phyloP scores from a whole-genome alignment of 805 yeast species.

The Huiozyma naganishii region DNA sequence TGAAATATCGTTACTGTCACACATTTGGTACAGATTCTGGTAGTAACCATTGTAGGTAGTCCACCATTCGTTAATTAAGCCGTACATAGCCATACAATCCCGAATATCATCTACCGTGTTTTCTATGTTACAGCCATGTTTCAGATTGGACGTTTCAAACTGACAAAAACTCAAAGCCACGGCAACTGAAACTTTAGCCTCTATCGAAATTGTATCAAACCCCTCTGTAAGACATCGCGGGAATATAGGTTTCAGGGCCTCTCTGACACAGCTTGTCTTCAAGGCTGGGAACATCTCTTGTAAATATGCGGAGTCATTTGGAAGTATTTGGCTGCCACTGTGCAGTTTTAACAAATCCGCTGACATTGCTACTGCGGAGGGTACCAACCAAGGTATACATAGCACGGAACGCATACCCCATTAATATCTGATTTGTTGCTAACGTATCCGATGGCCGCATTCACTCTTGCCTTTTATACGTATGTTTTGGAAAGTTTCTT shows the following conservation, averaged over 20 bases:
- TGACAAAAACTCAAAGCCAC: slow-evolving; percentile 44
- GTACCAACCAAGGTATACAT: no score
- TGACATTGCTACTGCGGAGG: no score
- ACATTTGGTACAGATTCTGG: slow-evolving; percentile 40
- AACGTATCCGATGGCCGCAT: no score
- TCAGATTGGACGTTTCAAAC: slow-evolving; percentile 36
- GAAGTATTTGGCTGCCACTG: no score
- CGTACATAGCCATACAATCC: slow-evolving; percentile 33
- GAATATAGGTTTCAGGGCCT: slow-evolving; percentile 32
- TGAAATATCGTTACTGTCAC: slow-evolving; percentile 42
- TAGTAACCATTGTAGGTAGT: slow-evolving; percentile 61
- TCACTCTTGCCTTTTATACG: no score
- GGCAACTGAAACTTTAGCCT: slow-evolving; percentile 32
- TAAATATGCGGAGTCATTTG: background rate
- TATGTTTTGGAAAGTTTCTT: no score
- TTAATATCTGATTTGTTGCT: no score
- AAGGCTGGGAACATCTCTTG: slow-evolving; percentile 16
- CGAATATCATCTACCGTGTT: slow-evolving; percentile 7
- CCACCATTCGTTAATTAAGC: slow-evolving; percentile 53
- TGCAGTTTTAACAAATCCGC: no score
- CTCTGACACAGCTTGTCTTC: slow-evolving; percentile 28
- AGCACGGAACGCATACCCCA: no score
- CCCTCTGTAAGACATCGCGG: slow-evolving; percentile 33
- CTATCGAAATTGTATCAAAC: slow-evolving; percentile 29
- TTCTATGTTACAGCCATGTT: slow-evolving; percentile 4